Conservation (phyloP, 805 yeast genomes). For the Lipomyces sp. region DNA sequence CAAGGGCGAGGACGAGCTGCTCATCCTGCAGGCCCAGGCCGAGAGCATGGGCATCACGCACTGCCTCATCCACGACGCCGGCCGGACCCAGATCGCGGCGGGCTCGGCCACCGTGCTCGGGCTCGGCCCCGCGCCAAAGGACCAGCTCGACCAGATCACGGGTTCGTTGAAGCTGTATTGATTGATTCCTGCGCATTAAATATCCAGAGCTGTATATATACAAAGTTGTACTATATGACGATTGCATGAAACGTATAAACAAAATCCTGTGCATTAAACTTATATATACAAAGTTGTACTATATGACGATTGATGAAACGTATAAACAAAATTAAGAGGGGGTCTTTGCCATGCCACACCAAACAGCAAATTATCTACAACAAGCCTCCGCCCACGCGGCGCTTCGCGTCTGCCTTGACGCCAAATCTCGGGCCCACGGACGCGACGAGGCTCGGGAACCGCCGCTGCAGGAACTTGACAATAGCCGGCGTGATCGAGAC, state of each 20-base stretch:
- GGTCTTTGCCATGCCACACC: no score
- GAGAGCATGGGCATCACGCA: conserved; percentile 74
- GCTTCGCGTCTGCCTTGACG: conserved; percentile 18
- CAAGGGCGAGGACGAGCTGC: conserved; percentile 64
- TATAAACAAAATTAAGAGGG: conserved; percentile 1
- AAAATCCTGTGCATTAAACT: not conserved
- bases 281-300: not conserved
- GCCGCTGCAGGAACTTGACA: conserved; percentile 76
- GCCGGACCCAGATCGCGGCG: conserved; percentile 93
- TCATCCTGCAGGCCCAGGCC: conserved; percentile 74
- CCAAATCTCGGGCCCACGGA: conserved; percentile 14
- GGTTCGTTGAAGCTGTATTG: conserved; percentile 72
- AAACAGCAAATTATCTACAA: conserved; percentile 9
- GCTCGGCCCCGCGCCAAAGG: conserved; percentile 89
- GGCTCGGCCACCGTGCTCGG: conserved; percentile 97
- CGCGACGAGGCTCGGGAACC: conserved; percentile 45
- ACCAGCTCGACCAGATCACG: conserved; percentile 75
- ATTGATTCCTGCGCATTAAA: conserved; percentile 1
- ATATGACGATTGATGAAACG: not conserved
- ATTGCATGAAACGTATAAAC: not conserved
- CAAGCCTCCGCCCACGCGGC: conserved; percentile 18
- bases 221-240: not conserved
- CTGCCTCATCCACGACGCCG: conserved; percentile 88
- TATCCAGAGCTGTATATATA: not conserved
- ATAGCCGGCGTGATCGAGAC: conserved; percentile 88